Evolutionary conservation across 257 asterid genomes (phyloP), one percentile per base, ranked within the genome.

Genomic region (Solanum piurae): DNA sequence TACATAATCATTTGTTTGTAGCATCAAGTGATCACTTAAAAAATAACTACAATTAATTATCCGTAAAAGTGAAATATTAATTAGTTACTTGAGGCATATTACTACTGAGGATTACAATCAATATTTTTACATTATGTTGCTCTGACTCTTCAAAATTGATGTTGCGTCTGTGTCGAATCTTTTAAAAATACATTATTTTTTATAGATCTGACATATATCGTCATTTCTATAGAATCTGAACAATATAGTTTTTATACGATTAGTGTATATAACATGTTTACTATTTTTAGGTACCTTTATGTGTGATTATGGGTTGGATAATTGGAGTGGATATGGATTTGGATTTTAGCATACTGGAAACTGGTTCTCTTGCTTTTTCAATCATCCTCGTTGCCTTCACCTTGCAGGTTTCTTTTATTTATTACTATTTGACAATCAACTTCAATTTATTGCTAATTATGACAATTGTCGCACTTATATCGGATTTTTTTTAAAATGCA

Each of bases 301-400:
- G 93, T 82, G 93, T 89, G 9, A 33, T 90, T 25, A 85, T 90
- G 83, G 93, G 91, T 31, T 92, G 94, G 94, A 88, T 38, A 34
- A 88, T 92, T 86, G 91, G 93, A 5, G 87, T 90, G 62, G 83
- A 72, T 11, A 92, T 92, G 94, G 93, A 92, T 52, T 86, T 92
- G n/a, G 88, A 90, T 60, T 90, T 92, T 88, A 89, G 89, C 87
- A 79, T 88, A 52, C 90, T 92, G 21, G 92, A 92, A 79, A 92
- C 93, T 29, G 87, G 88, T 77, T 92, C 89, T 34, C 88, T 92
- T 36, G 92, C 87, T 87, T 83, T 90, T 79, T 85, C 94, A 42
- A 88, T 92, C 86, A 46, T 92, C 83, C 69, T 92, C 73, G 83
- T 90, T 14, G 91, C 91, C 37, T 90, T 90, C 91, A 86, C 89